Conservation (phyloP, 768 basidiomycete genomes). For the Lentinus brumalis region DNA sequence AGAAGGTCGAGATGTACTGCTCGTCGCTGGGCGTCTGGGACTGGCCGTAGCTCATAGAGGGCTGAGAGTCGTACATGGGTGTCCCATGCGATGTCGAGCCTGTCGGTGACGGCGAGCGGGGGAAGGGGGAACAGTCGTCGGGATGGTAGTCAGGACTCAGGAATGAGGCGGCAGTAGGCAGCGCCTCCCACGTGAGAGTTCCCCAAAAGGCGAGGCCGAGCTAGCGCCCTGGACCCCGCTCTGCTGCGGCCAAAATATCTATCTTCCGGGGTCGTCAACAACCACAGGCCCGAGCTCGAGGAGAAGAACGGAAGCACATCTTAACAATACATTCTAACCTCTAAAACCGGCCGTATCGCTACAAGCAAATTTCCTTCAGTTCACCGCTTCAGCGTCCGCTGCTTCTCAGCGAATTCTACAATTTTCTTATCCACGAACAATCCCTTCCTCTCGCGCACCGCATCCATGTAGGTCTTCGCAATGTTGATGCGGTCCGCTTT, state of each 20-base stretch:
- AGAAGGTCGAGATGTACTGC: constrained; percentile 67
- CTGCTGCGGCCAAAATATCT: too few species aligned
- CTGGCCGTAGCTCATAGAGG: constrained; percentile 18
- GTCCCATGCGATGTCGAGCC: constrained; percentile 14
- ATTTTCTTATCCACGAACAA: constrained; percentile 95
- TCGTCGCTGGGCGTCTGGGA: constrained; percentile 42
- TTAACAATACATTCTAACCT: too few species aligned
- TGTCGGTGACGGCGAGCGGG: neutral
- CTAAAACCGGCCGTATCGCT: too few species aligned
- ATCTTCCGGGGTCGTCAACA: neutral
- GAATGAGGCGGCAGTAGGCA: constrained; percentile 5
- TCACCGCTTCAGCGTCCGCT: constrained; percentile 73
- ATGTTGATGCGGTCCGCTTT: constrained; percentile 92
- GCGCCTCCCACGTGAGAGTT: constrained; percentile 18
- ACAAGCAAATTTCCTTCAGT: neutral
- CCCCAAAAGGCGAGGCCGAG: neutral
- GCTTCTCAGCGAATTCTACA: constrained; percentile 96
- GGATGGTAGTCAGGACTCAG: constrained; percentile 12
- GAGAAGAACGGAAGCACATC: too few species aligned
- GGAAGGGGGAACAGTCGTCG: constrained; percentile 5
- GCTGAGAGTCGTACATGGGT: constrained; percentile 20
- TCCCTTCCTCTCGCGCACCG: constrained; percentile 88
- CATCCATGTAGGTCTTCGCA: constrained; percentile 93
- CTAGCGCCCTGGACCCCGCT: neutral
- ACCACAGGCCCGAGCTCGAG: neutral